Percentiles rank a stretch among this genome's conserved stretches.
Conservation (phyloP, 495 filamentous ascomycete genomes). For the Tuber melanosporum region DNA sequence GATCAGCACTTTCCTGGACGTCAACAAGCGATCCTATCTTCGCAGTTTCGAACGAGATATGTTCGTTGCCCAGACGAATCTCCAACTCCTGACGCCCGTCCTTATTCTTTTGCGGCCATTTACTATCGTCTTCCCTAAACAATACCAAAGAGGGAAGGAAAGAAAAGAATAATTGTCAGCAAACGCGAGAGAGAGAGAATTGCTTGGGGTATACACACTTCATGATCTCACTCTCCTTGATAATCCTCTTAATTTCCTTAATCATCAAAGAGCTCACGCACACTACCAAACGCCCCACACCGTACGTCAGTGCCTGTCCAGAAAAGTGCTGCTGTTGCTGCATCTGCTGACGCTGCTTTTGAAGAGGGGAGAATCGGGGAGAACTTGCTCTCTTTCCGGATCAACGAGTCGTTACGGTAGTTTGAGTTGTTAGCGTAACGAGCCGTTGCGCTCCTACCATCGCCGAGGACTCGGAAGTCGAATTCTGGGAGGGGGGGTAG, state of each 20-base stretch:
- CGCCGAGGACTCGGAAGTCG: conserved; percentile 85
- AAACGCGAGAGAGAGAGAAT: conserved; percentile 3
- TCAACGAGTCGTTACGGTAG: conserved; percentile 96
- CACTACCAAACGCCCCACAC: conserved; percentile 54
- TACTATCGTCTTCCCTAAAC: conserved; percentile 89
- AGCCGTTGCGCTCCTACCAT: conserved; percentile 89
- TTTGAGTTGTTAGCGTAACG: conserved; percentile 99
- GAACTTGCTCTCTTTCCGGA: conserved; percentile 95
- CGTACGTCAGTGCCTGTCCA: conserved; percentile 14
- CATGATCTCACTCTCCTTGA: conserved; percentile 96
- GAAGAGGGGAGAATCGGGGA: neutral
- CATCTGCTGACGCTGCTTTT: neutral
- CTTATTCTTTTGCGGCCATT: conserved; percentile 99
- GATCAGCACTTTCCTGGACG: conserved; percentile 90
- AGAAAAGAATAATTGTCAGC: neutral
- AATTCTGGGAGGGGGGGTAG: conserved; percentile 59
- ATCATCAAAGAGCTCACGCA: conserved; percentile 91
- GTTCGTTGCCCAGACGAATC: conserved; percentile 87
- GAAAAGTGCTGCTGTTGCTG: neutral
- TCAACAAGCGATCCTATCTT: conserved; percentile 98
- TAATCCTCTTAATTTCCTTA: conserved; percentile 89
- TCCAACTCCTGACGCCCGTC: conserved; percentile 96
- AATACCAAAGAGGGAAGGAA: neutral
- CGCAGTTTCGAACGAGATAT: conserved; percentile 99
- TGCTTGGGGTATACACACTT: conserved; percentile 55